These are phyloP conservation scores for Xerocomellus dryophilus DNA, from an alignment of 768 basidiomycete genomes.

Conservation along the genomic window DNA sequence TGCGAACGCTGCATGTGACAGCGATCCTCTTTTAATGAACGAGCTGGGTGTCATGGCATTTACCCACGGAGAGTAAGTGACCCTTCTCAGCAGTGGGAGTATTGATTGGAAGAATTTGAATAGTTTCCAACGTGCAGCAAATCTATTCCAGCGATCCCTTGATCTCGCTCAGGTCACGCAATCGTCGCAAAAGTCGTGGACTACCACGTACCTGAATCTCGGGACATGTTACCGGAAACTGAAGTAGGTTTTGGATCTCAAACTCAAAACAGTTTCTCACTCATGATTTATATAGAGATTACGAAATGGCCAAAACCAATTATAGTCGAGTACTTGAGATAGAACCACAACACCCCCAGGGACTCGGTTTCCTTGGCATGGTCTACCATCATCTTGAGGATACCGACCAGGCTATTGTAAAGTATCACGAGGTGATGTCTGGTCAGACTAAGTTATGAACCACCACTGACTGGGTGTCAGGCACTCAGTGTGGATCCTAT, in stretches of 20 bases:
- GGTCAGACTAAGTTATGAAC: neutral
- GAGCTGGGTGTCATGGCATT: slow-evolving; percentile 93
- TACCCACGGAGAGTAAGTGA: slow-evolving; percentile 73
- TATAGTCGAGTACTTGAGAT: slow-evolving; percentile 83
- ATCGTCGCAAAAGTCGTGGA: slow-evolving; percentile 81
- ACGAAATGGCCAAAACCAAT: slow-evolving; percentile 64
- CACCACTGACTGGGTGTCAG: slow-evolving; percentile 33
- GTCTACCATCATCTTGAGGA: slow-evolving; percentile 75
- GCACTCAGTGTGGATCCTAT: slow-evolving; percentile 80
- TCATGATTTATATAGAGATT: slow-evolving; percentile 35
- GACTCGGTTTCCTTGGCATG: slow-evolving; percentile 87
- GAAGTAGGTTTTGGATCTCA: slow-evolving; percentile 46
- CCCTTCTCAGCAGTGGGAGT: neutral
- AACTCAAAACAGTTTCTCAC: neutral
- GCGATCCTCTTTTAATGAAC: slow-evolving; percentile 87
- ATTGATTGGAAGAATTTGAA: slow-evolving; percentile 26
- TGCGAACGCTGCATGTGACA: slow-evolving; percentile 75
- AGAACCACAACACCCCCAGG: slow-evolving; percentile 78
- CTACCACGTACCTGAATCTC: slow-evolving; percentile 86
- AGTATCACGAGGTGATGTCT: slow-evolving; percentile 81
- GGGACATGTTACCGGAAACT: slow-evolving; percentile 86
- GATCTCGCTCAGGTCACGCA: slow-evolving; percentile 83
- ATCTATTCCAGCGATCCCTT: slow-evolving; percentile 71
- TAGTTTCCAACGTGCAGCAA: slow-evolving; percentile 72
- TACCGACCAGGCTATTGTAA: slow-evolving; percentile 77